phyloP scores from a whole-genome alignment of 208 protist genomes.

The Vickermania ingenoplastis region DNA sequence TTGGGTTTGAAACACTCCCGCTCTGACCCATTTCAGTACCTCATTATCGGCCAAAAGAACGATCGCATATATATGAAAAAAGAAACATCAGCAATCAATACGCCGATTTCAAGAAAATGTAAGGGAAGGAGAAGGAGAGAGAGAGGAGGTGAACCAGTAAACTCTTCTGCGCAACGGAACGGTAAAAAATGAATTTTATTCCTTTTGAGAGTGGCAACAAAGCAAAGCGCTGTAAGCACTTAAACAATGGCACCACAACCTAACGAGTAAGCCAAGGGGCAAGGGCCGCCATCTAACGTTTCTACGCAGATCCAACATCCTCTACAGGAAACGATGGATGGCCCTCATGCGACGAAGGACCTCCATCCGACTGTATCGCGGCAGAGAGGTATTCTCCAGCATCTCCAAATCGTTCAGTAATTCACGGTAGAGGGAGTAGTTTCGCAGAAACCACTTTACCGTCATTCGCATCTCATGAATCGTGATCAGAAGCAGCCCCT shows the following conservation, averaged over 20 bases:
- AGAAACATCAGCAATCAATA: too few species aligned
- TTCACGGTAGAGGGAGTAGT: conserved; percentile 40
- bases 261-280: too few species aligned
- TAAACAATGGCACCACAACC: too few species aligned
- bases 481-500: conserved; percentile 65
- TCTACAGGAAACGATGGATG: conserved; percentile 44
- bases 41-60: too few species aligned
- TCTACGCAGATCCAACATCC: too few species aligned
- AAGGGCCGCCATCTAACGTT: too few species aligned
- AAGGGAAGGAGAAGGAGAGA: neutral
- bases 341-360: conserved; percentile 55
- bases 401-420: conserved; percentile 63
- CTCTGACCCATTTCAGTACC: neutral
- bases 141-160: too few species aligned
- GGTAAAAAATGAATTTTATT: too few species aligned
- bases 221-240: too few species aligned
- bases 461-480: conserved; percentile 55
- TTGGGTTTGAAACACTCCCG: neutral
- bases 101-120: neutral
- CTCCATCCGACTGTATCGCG: conserved; percentile 34
- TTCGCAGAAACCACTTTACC: conserved; percentile 30
- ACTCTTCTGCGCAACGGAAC: too few species aligned
- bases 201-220: too few species aligned
- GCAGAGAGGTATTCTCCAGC: conserved; percentile 40
- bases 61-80: too few species aligned